Evolutionary conservation across 306 rosid species (phyloP).

Genomic region (Urtica urens): DNA sequence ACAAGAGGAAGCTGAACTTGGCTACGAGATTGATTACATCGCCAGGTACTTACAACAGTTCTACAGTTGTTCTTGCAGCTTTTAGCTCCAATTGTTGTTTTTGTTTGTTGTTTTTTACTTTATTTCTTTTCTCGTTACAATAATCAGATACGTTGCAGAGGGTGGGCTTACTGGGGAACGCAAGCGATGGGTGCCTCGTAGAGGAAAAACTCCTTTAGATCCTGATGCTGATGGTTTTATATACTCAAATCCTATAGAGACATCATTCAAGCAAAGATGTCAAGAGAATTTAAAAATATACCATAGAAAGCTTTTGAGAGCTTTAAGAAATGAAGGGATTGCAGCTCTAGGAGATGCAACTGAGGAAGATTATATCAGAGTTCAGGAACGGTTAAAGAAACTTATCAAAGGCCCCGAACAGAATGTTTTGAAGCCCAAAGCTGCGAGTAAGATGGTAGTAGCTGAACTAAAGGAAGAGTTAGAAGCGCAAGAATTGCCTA

Average conservation of each 20-base stretch:
- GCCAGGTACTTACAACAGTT: slow-evolving; percentile 48
- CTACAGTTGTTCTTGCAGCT: slow-evolving; percentile 8
- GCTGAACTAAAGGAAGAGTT: slow-evolving; percentile 85
- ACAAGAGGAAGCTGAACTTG: slow-evolving; percentile 95
- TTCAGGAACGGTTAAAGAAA: slow-evolving; percentile 67
- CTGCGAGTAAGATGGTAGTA: slow-evolving; percentile 95
- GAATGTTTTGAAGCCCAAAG: slow-evolving; percentile 79
- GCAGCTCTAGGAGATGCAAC: slow-evolving; percentile 68
- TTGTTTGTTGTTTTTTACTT: background rate
- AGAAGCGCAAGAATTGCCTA: slow-evolving; percentile 90
- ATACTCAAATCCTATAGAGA: slow-evolving; percentile 86
- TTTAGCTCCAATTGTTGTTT: background rate
- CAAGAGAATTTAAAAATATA: slow-evolving; percentile 55
- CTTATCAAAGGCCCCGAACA: slow-evolving; percentile 76
- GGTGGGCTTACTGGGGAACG: slow-evolving; percentile 99
- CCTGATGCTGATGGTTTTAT: slow-evolving; percentile 90
- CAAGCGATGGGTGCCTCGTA: slow-evolving; percentile 89
- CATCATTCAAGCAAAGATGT: slow-evolving; percentile 88
- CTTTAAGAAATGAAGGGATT: slow-evolving; percentile 63
- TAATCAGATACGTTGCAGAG: slow-evolving; percentile 64
- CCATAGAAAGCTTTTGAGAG: slow-evolving; percentile 60
- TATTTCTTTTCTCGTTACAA: slow-evolving; percentile 16
- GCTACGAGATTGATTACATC: slow-evolving; percentile 86
- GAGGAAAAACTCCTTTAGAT: slow-evolving; percentile 91
- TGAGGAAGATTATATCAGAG: slow-evolving; percentile 72